Evolutionary conservation across 163 green algal genomes (phyloP), one percentile per base, ranked within the genome.

Genomic region (Volvox carteri): DNA sequence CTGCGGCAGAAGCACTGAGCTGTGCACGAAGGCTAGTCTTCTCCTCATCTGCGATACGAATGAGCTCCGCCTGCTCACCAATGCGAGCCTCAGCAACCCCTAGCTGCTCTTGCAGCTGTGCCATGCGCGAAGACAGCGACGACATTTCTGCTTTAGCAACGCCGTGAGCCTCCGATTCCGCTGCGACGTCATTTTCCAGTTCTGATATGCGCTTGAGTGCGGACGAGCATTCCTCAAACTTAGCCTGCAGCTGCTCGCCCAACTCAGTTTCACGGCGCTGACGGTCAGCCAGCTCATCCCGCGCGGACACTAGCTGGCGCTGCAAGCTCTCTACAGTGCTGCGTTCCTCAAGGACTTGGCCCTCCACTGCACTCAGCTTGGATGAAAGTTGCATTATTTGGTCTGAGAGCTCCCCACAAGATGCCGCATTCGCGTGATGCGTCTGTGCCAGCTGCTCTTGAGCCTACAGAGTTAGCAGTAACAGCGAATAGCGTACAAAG

Each of bases 391-490:
- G 54, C 8, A 72, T 46, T n/a, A 90, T 39, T 30, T 62, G 44
- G 41, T 76, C 50, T 28, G 39, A 60, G 18, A 78, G 58, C 74
- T 52, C 73, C 16, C 44, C 33, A 18, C 52, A 44, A 16, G 78
- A 65, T 16, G 54, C 37, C 9, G 35, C 48, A 37, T 46, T 79
- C 8, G 65, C 50, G 50, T 46, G 73, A 23, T 77, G 44, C 12
- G 70, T 62, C 85, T 79, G 73, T 19, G 46, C 56, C 30, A 85
- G 60, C 14, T 72, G 85, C 42, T 90, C 85, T 14, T 79, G 52
- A 12, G 46, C 62, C 85, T 90, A 50, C 70, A 58, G 11, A 41
- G 16, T 50, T n/a, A 23, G 14, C 9, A 30, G n/a, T n/a, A n/a
- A n/a, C n/a, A n/a, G n/a, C n/a, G n/a, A n/a, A n/a, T n/a, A n/a